These are phyloP conservation scores for Penicillium digitatum DNA, from an alignment of 2,329 filamentous ascomycete species.

Conservation along the genomic window DNA sequence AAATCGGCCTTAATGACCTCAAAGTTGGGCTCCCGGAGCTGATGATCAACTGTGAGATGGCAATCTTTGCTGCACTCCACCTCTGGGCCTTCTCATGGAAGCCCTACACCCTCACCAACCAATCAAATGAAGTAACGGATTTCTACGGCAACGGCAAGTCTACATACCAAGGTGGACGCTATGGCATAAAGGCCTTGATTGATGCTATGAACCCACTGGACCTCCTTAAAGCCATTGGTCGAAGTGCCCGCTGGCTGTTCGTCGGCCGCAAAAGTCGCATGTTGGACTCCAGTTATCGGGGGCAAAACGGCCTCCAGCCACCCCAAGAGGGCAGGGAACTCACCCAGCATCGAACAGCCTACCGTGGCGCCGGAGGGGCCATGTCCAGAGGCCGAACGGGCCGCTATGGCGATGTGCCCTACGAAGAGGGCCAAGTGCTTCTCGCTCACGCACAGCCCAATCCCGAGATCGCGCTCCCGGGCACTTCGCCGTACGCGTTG, in stretches of 20 bases:
- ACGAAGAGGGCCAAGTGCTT: constrained; percentile 40
- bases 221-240: constrained; percentile 71
- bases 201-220: constrained; percentile 81
- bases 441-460: constrained; percentile 40
- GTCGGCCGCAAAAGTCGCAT: constrained; percentile 59
- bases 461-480: constrained; percentile 25
- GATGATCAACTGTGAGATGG: constrained; percentile 80
- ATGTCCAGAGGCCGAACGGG: constrained; percentile 21
- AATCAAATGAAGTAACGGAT: constrained; percentile 43
- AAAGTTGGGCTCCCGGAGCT: constrained; percentile 76
- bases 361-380: constrained; percentile 24
- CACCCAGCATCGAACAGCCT: constrained; percentile 23
- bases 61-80: constrained; percentile 71
- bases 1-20: constrained; percentile 68
- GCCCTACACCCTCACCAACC: constrained; percentile 57
- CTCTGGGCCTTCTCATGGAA: constrained; percentile 77
- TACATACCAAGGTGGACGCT: constrained; percentile 60
- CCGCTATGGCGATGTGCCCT: constrained; percentile 22
- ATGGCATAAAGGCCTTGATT: constrained; percentile 61
- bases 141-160: constrained; percentile 45
- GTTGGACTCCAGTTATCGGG: constrained; percentile 40
- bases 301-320: constrained; percentile 25
- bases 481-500: constrained; percentile 20
- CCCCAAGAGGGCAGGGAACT: constrained; percentile 11
- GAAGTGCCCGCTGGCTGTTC: constrained; percentile 76